Conservation (phyloP, 352 stramenopile species). For the Phytophthora sp. region DNA sequence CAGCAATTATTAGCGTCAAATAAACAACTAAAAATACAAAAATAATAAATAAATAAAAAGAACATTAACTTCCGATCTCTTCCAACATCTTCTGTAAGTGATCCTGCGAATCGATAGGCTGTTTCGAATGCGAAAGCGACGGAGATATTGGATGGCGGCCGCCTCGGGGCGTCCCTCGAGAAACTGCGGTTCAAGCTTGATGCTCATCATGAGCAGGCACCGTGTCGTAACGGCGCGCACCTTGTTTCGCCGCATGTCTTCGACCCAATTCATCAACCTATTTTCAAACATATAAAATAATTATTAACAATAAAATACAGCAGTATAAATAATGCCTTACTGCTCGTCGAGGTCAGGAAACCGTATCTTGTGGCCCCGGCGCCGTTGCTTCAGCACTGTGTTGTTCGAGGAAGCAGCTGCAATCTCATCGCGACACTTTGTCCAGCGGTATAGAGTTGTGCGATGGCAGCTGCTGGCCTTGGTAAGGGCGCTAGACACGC, state of each 20-base stretch:
- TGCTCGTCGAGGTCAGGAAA: background rate
- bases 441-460: background rate
- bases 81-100: background rate
- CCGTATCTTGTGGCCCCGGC: background rate
- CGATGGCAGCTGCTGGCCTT: background rate
- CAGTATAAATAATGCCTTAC: background rate
- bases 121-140: background rate
- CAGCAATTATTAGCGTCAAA: too few species aligned
- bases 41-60: background rate
- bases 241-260: background rate
- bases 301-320: background rate
- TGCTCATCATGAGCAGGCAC: background rate
- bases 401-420: background rate
- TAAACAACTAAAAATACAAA: background rate
- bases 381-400: background rate
- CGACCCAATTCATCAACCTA: background rate
- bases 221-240: background rate
- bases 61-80: background rate
- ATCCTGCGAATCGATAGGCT: background rate
- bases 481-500: background rate
- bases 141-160: background rate
- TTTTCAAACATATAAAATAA: too few species aligned
- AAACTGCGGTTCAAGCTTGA: background rate
- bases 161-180: background rate
- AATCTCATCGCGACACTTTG: background rate